These are phyloP conservation scores for Sonneratia caseolaris DNA, from an alignment of 345 rosid species.

Conservation along the genomic window DNA sequence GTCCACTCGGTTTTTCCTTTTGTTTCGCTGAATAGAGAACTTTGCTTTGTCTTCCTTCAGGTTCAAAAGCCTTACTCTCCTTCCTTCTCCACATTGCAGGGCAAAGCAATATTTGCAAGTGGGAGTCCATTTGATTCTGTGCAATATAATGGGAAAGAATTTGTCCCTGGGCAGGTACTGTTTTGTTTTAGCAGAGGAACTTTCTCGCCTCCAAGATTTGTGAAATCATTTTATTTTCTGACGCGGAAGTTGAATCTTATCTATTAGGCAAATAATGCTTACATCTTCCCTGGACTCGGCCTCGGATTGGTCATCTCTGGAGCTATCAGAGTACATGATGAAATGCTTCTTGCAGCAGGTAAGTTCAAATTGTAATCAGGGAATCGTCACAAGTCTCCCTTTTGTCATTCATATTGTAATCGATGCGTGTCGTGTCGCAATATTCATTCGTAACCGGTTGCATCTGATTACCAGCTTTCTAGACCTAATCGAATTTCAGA, in stretches of 20 bases:
- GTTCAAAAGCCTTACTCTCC: neutral
- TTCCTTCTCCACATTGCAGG: slow-evolving; percentile 33
- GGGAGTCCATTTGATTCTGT: slow-evolving; percentile 91
- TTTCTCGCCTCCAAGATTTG: neutral
- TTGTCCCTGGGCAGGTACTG: slow-evolving; percentile 74
- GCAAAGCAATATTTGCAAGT: slow-evolving; percentile 84
- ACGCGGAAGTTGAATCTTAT: neutral
- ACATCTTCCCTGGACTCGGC: slow-evolving; percentile 87
- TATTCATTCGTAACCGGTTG: accelerated
- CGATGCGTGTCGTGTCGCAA: no score
- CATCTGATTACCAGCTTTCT: neutral
- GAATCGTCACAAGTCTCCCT: neutral
- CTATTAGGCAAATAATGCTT: slow-evolving; percentile 77
- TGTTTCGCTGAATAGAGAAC: neutral
- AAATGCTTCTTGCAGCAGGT: slow-evolving; percentile 89
- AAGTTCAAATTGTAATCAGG: slow-evolving; percentile 16
- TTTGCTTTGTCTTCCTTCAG: neutral
- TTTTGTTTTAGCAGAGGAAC: no score
- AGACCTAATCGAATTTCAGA: neutral
- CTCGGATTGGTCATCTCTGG: slow-evolving; percentile 83
- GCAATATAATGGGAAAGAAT: slow-evolving; percentile 50
- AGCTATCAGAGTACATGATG: slow-evolving; percentile 71
- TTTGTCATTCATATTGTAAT: neutral
- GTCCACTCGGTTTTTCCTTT: no score
- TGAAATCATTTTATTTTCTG: no score